Evolutionary conservation across 2,329 filamentous ascomycete genomes (phyloP), one percentile per base, ranked within the genome.

Genomic region (Cladophialophora immunda): DNA sequence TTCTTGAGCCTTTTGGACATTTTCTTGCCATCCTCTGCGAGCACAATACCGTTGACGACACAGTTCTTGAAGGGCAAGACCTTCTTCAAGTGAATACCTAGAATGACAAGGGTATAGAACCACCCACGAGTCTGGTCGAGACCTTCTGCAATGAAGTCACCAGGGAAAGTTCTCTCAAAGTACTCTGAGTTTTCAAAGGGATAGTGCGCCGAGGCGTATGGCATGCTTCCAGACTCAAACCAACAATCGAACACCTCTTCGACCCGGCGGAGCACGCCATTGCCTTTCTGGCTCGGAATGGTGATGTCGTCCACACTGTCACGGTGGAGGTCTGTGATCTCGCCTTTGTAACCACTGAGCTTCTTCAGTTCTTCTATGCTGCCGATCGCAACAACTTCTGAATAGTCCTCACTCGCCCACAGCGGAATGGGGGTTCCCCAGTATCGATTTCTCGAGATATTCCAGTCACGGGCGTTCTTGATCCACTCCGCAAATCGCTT

Each of bases 1-100:
- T 97, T 97, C 82, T 96, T 94, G 56, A 96, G 84, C 47, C 93
- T 88, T 80, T 97, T 97, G 13, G 92, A 95, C 93, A 97, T 97
- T 83, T 97, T 97, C 84, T 96, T 96, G 64, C 93, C 93, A 74
- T 96, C 92, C 76, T 95, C 92, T 0, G 92, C 92, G 30, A 96
- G 84, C 8, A 96, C 92, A 65, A 96, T 93, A 58, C 92, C 92
- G 76, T 95, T 96, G 71, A 95, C 92, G 9, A 96, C 91, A 74
- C 92, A 94, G 76, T 96, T 96, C 79, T 93, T 89, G 84, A 96
- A 96, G 0, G 93, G 92, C 1, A 92, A 88, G 36, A 87, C 84
- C 41, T 90, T 90, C 74, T 94, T 95, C 3, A 96, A 84, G 76
- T 94, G 91, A 13, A 91, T 94, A 22, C 93, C 92, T 52, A 97